Evolutionary conservation across 1,284 basidiomycete genomes (phyloP), one percentile per base, ranked within the genome.

Genomic region (Tilletia caries): DNA sequence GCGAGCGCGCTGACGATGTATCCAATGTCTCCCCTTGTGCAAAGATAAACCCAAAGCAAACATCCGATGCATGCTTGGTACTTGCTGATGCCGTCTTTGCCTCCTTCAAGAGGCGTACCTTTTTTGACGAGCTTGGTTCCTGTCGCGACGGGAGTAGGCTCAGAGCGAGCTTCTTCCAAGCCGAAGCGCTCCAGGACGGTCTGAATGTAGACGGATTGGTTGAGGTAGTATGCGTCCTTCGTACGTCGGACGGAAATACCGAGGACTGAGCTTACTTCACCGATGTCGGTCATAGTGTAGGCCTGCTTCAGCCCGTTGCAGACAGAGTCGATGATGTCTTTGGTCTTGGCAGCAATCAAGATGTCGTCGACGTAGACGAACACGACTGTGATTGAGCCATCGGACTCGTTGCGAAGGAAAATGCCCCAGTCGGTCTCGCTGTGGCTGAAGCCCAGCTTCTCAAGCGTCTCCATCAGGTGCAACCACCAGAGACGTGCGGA

Each of bases 341-440:
- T 8, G n/a, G 2, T 50, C 3, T 50, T 50, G 48, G n/a, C 25
- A 8, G 48, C 48, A 20, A 50, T 50, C 10, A 50, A 20, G 8
- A 50, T 23, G 3, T 50, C 48, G n/a, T 50, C 48, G 48, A 50
- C 48, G 48, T 50, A 50, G 13, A 50, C 48, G 25, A 54, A 54
- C 2, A 54, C 52, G 52, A 27, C 27, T 23, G 52, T 54, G 52
- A 27, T 27, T 13, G 52, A 54, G 13, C 52, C n/a, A 27, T 54
- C 52, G 2, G 20, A 23, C 25, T 54, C 52, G 6, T 27, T 54
- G 18, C n/a, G 23, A 3, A 54, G 13, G 52, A 54, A 54, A 23
- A 54, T 54, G 6, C 52, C 52, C 52, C 52, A 54, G 3, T 54
- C 52, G 52, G 13, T 15, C 25, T 54, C 52, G 52, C 52, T 54